phyloP scores from a whole-genome alignment of 164 flowering plant species.

The Macadamia tetraphylla region DNA sequence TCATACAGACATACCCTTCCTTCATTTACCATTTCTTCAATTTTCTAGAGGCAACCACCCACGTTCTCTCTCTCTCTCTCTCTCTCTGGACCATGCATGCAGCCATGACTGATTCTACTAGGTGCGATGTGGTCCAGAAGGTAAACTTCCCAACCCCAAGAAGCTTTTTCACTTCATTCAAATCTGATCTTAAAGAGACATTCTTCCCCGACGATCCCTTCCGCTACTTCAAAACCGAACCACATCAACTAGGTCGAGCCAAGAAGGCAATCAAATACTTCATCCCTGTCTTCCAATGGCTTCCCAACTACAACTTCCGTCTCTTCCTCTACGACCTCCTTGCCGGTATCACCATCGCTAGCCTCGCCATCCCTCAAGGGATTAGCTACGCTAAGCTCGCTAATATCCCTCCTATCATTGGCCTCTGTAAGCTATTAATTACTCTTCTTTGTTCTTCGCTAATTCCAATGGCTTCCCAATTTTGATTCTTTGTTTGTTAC shows the following conservation, averaged over 20 bases:
- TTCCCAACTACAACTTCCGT: slow-evolving; percentile 36
- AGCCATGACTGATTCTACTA: slow-evolving; percentile 6
- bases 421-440: slow-evolving; percentile 45
- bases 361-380: slow-evolving; percentile 19
- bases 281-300: slow-evolving; percentile 64
- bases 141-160: slow-evolving; percentile 36
- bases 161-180: slow-evolving; percentile 29
- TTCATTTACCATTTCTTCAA: too few relatives aligned
- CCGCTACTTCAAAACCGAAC: slow-evolving; percentile 26
- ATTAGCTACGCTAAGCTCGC: slow-evolving; percentile 77
- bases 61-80: slow-evolving; percentile 1
- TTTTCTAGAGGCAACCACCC: too few relatives aligned
- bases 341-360: slow-evolving; percentile 70
- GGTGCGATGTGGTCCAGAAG: not conserved
- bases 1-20: too few relatives aligned
- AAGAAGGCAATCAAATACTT: slow-evolving; percentile 41
- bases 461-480: not conserved
- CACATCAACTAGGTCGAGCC: not conserved
- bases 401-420: slow-evolving; percentile 48
- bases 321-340: slow-evolving; percentile 46
- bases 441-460: not conserved
- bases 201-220: slow-evolving; percentile 83
- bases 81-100: not conserved
- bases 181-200: slow-evolving; percentile 47
- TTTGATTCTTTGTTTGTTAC: slow-evolving; percentile 7